Percentiles rank a stretch among this genome's conserved stretches.
These are phyloP conservation scores for Globisporangium ultimum DNA, from an alignment of 352 stramenopile species.

Conservation along the genomic window DNA sequence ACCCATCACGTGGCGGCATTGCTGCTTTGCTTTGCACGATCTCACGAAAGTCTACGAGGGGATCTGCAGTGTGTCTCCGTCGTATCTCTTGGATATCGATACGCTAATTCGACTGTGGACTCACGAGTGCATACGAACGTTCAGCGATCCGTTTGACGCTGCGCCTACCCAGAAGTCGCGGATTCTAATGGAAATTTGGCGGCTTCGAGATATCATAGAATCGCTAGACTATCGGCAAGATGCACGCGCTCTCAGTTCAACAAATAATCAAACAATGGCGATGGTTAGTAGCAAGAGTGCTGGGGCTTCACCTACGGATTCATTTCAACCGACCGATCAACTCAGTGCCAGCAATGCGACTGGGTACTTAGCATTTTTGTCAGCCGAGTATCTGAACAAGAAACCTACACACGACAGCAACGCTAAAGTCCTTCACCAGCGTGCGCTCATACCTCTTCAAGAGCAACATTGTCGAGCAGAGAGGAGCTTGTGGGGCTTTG, in stretches of 20 bases:
- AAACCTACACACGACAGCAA: not conserved
- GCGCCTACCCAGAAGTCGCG: not conserved
- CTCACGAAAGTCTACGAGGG: constrained; percentile 44
- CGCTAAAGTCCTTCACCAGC: not conserved
- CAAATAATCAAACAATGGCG: too few species aligned
- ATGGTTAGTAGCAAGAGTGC: too few species aligned
- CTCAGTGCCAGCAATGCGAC: constrained; percentile 3
- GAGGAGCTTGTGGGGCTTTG: constrained; percentile 23
- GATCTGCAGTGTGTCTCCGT: constrained; percentile 32
- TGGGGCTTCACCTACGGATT: too few species aligned
- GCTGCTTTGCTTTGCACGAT: constrained; percentile 41
- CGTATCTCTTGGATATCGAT: constrained; percentile 33
- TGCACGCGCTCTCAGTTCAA: too few species aligned
- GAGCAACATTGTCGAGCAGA: not conserved
- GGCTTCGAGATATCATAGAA: constrained; percentile 22
- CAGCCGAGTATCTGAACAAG: constrained; percentile 6
- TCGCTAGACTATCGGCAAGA: constrained; percentile 11
- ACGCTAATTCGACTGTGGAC: constrained; percentile 46
- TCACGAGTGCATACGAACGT: constrained; percentile 39
- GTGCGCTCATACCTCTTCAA: not conserved
- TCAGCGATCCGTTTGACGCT: constrained; percentile 19
- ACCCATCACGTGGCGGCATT: not conserved
- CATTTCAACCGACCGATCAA: not conserved
- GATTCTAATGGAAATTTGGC: constrained; percentile 16
- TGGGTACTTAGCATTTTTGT: constrained; percentile 2